Evolutionary conservation across 2,329 filamentous ascomycete species (phyloP).

Genomic region (Ophiostoma australiae): DNA sequence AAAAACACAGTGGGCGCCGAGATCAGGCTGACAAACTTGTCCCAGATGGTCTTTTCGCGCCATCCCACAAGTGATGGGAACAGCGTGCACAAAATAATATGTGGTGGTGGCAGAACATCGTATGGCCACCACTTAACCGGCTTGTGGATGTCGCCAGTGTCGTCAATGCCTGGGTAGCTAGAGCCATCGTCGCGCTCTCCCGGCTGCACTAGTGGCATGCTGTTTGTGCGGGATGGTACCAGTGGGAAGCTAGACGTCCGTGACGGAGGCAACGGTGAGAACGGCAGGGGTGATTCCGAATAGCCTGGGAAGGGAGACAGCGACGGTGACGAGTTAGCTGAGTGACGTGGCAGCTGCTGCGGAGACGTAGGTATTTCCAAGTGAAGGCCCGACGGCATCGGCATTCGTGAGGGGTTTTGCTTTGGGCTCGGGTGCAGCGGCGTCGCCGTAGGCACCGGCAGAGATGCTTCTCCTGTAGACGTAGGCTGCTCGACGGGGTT

Average conservation of each 20-base stretch:
- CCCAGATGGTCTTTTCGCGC: conserved; percentile 76
- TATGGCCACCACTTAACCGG: conserved; percentile 78
- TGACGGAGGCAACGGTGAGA: conserved; percentile 37
- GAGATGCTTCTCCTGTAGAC: not conserved
- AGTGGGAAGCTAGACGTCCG: conserved; percentile 51
- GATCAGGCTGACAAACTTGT: conserved; percentile 72
- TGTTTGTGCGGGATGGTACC: conserved; percentile 23
- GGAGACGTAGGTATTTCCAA: conserved; percentile 42
- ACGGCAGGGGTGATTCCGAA: conserved; percentile 53
- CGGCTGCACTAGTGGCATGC: conserved; percentile 9
- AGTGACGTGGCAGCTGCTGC: conserved; percentile 15
- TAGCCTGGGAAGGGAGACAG: conserved; percentile 65
- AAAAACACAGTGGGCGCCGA: conserved; percentile 89
- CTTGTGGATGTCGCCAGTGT: conserved; percentile 37
- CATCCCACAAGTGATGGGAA: conserved; percentile 85
- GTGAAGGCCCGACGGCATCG: conserved; percentile 32
- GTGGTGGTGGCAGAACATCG: conserved; percentile 63
- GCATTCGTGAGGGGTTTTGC: not conserved
- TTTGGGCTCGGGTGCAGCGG: not conserved
- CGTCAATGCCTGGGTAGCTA: conserved; percentile 44
- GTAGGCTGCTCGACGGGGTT: not conserved
- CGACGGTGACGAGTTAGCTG: conserved; percentile 46
- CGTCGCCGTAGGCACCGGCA: not conserved
- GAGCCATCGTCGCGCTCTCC: conserved; percentile 30
- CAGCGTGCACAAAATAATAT: conserved; percentile 65